Evolutionary conservation across 2,329 filamentous ascomycete species (phyloP).

Genomic region (Talaromyces rugulosus): DNA sequence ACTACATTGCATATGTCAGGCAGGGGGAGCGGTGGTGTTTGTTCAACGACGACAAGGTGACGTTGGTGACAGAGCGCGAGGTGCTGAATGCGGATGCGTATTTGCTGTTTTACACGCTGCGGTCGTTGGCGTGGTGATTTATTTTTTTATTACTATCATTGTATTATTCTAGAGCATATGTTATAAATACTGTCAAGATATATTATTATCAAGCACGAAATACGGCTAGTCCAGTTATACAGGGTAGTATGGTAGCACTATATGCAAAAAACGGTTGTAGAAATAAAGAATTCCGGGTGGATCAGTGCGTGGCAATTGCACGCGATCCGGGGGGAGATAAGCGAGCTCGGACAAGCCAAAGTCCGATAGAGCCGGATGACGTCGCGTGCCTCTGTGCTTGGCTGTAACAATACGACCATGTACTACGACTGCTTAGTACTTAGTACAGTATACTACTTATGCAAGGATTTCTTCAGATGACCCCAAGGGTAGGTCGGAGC

Average conservation of each 20-base stretch:
- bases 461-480: not conserved
- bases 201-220: no score
- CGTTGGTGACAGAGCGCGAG: conserved; percentile 75
- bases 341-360: not conserved
- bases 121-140: conserved; percentile 22
- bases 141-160: not conserved
- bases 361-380: not conserved
- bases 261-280: not conserved
- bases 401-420: not conserved
- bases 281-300: not conserved
- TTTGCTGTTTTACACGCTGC: conserved; percentile 70
- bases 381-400: not conserved
- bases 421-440: not conserved
- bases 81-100: conserved; percentile 85
- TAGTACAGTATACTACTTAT: not conserved
- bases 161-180: not conserved
- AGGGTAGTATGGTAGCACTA: no score
- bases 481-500: no score
- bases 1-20: conserved; percentile 85
- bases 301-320: not conserved
- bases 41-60: conserved; percentile 93
- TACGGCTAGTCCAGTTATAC: no score
- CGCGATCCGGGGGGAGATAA: not conserved
- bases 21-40: conserved; percentile 89
- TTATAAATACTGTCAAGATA: not conserved